These are phyloP conservation scores for Xylaria sp. DNA, from an alignment of 2,329 filamentous ascomycete species.

Conservation along the genomic window DNA sequence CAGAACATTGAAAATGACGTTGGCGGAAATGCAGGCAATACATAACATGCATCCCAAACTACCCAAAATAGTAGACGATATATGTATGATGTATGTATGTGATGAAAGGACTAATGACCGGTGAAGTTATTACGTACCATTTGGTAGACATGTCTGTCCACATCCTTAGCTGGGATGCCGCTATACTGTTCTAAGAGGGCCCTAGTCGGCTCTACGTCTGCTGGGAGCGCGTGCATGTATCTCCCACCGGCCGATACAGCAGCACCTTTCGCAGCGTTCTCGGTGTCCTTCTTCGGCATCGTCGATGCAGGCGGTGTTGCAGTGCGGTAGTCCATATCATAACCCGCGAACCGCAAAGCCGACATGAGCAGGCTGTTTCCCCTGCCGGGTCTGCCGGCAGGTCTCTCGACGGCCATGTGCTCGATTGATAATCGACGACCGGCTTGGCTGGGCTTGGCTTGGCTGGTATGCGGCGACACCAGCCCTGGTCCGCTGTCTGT, in stretches of 20 bases:
- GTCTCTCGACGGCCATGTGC: constrained; percentile 22
- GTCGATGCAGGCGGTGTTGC: not conserved
- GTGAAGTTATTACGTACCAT: constrained; percentile 40
- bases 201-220: constrained; percentile 45
- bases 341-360: constrained; percentile 31
- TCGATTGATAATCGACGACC: not conserved
- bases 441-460: not conserved
- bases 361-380: constrained; percentile 27
- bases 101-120: not conserved
- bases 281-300: not conserved
- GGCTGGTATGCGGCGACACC: not conserved
- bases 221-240: constrained; percentile 45
- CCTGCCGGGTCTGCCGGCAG: constrained; percentile 9
- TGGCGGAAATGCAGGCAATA: not conserved
- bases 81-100: not conserved
- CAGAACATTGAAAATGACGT: not conserved
- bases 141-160: constrained; percentile 45
- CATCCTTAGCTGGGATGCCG: constrained; percentile 44
- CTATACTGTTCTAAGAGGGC: constrained; percentile 46
- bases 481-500: not conserved
- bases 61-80: not conserved
- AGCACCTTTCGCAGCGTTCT: not conserved
- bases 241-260: constrained; percentile 30
- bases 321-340: constrained; percentile 21
- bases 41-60: not conserved